Base-by-base conservation (phyloP, 371 early-diverging fungal species). In the Rhizopus delemar region DNA sequence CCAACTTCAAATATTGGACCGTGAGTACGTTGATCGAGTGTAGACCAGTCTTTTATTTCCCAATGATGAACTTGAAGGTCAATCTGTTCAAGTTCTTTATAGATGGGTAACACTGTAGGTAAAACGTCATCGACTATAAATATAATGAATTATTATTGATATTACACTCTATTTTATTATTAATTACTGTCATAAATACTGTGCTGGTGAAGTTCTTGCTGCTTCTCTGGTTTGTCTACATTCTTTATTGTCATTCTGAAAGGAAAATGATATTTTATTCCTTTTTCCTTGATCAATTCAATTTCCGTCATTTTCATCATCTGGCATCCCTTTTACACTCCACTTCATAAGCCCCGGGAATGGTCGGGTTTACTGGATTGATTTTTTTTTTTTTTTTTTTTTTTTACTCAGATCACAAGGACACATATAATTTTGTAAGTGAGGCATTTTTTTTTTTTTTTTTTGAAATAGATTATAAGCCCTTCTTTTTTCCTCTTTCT, bases 1-100 rank as follows among this genome's bases (percentile, higher is more conserved):
- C 82, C 85, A 51, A 72, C 81, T 63, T 77, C 74, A 65, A 85
- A 87, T 52, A 74, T 78, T 22, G 85, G 85, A 7, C 87, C 78
- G 51, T 80, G 76, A 13, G 75, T 60, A 59, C 82, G 66, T 55
- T 69, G 63, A 55, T 80, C 82, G n/a, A 85, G 58, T 13, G 65
- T 34, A 31, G 68, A 70, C 85, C 85, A 87, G 54, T 81, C 77
- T 32, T 70, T 71, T 41, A 87, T 78, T 46, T 77, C 63, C 87
- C 87, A 87, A 51, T 84, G 84, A 53, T 74, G 75, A 15, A 73
- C 78, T 62, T 79, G 71, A 32, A 75, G 75, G 51, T 78, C 79
- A 41, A 75, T 71, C 34, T 79, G 76, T 53, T 79, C 71, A 15
- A 82, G 69, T 46, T 82, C 85, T 16, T 62, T 57, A 13, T 49